These are phyloP conservation scores for Aspergillus homomorphus DNA, from an alignment of 495 filamentous ascomycete genomes.

Conservation along the genomic window DNA sequence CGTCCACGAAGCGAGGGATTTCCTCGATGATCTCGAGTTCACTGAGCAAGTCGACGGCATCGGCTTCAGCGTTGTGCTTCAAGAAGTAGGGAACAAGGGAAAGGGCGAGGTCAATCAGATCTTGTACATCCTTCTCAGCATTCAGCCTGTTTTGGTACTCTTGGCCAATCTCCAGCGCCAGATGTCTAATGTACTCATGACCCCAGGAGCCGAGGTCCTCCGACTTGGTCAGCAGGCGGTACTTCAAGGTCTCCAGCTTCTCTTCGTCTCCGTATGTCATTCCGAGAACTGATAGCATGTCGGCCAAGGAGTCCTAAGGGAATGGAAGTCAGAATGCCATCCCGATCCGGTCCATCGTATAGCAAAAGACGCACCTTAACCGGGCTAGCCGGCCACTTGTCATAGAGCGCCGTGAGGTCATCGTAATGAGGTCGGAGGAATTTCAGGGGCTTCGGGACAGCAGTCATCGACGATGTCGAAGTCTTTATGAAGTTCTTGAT, in stretches of 20 bases:
- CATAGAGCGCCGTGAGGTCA: slow-evolving; percentile 78
- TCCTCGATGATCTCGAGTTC: slow-evolving; percentile 95
- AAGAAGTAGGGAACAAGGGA: slow-evolving; percentile 91
- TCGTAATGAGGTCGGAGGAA: slow-evolving; percentile 96
- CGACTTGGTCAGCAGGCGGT: slow-evolving; percentile 83
- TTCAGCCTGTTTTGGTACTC: slow-evolving; percentile 80
- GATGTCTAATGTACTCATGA: slow-evolving; percentile 95
- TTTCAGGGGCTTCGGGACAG: slow-evolving; percentile 96
- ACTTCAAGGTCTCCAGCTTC: slow-evolving; percentile 92
- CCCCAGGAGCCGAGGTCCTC: slow-evolving; percentile 96
- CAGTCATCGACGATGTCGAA: slow-evolving; percentile 98
- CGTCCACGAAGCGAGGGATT: slow-evolving; percentile 84
- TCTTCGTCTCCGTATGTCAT: slow-evolving; percentile 99
- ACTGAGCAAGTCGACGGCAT: slow-evolving; percentile 94
- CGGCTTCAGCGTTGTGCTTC: slow-evolving; percentile 95
- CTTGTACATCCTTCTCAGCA: slow-evolving; percentile 59
- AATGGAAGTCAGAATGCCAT: neutral
- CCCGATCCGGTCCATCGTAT: neutral
- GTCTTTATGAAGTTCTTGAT: slow-evolving; percentile 99
- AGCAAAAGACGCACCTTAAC: slow-evolving; percentile 61
- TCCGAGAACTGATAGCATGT: slow-evolving; percentile 94
- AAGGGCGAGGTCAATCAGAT: slow-evolving; percentile 77
- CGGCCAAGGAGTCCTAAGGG: slow-evolving; percentile 72
- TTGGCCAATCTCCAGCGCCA: slow-evolving; percentile 92
- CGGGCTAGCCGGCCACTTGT: slow-evolving; percentile 77